Percentiles rank a stretch among this genome's conserved stretches.
phyloP scores from a whole-genome alignment of 768 basidiomycete species.

The Podaxis rugospora region DNA sequence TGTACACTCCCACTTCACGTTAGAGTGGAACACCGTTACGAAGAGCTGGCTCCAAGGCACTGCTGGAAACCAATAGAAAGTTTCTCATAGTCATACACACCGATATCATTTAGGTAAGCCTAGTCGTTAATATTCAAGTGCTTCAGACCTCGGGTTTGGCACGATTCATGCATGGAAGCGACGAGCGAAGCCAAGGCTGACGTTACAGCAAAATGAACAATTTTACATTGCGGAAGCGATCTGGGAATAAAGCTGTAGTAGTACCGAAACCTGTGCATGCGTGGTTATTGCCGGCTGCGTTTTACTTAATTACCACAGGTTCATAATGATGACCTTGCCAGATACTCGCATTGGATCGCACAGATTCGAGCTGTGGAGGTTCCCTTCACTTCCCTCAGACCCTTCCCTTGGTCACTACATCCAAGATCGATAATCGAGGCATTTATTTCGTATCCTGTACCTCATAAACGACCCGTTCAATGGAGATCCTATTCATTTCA shows the following conservation, averaged over 20 bases:
- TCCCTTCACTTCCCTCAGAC: not conserved
- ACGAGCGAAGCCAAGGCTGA: not conserved
- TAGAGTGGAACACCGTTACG: not conserved
- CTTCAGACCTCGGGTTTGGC: not conserved
- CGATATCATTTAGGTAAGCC: not conserved
- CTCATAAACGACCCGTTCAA: not conserved
- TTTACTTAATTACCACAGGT: not conserved
- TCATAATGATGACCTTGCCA: not conserved
- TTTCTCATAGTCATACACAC: not conserved
- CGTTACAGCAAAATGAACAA: not conserved
- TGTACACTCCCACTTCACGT: not conserved
- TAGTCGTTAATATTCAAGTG: not conserved
- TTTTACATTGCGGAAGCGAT: not conserved
- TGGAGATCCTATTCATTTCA: not conserved
- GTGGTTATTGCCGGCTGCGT: conserved; percentile 4
- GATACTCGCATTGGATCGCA: not conserved
- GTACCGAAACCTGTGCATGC: not conserved
- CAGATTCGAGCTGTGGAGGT: not conserved
- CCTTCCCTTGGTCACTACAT: not conserved
- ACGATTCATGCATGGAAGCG: not conserved
- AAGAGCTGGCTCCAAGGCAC: not conserved
- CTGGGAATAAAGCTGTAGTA: not conserved
- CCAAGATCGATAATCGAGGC: not conserved
- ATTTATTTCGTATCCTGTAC: not conserved
- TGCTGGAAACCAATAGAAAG: not conserved